Evolutionary conservation across 768 basidiomycete genomes (phyloP).

Genomic region (Trametes cubensis): DNA sequence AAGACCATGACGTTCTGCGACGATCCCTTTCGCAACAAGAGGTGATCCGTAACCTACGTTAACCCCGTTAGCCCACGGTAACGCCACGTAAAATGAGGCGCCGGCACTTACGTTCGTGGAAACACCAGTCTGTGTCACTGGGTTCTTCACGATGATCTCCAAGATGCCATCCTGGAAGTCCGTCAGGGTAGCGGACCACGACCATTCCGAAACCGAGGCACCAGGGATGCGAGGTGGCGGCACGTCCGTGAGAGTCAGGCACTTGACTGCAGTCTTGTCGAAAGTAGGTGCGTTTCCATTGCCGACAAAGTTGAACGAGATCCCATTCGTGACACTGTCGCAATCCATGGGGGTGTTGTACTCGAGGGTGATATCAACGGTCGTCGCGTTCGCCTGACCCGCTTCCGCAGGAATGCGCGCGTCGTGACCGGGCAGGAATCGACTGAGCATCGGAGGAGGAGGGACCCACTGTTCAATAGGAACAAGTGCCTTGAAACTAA

Average conservation of each 20-base stretch:
- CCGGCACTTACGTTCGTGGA: slow-evolving; percentile 57
- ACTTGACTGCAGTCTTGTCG: slow-evolving; percentile 45
- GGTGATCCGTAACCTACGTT: slow-evolving; percentile 65
- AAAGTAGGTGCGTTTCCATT: slow-evolving; percentile 60
- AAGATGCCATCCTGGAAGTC: slow-evolving; percentile 85
- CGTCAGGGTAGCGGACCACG: slow-evolving; percentile 73
- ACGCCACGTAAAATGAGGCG: slow-evolving; percentile 7
- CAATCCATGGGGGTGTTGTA: slow-evolving; percentile 83
- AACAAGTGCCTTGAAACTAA: slow-evolving; percentile 82
- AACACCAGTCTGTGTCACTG: slow-evolving; percentile 44
- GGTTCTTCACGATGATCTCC: slow-evolving; percentile 66
- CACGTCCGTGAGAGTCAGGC: slow-evolving; percentile 51
- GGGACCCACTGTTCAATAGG: slow-evolving; percentile 66
- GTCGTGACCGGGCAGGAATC: slow-evolving; percentile 87
- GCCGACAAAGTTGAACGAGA: slow-evolving; percentile 70
- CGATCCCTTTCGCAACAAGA: slow-evolving; percentile 80
- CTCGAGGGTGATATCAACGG: slow-evolving; percentile 70
- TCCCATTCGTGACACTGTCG: slow-evolving; percentile 57
- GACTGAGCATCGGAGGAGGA: slow-evolving; percentile 73
- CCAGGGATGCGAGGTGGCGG: slow-evolving; percentile 55
- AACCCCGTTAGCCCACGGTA: slow-evolving; percentile 1
- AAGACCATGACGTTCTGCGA: slow-evolving; percentile 83
- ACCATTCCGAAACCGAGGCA: slow-evolving; percentile 60
- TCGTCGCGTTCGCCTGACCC: slow-evolving; percentile 55
- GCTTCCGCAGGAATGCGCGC: slow-evolving; percentile 58